Evolutionary conservation across 208 protist genomes (phyloP), one percentile per base, ranked within the genome.

Genomic region (Acanthamoeba sp.): DNA sequence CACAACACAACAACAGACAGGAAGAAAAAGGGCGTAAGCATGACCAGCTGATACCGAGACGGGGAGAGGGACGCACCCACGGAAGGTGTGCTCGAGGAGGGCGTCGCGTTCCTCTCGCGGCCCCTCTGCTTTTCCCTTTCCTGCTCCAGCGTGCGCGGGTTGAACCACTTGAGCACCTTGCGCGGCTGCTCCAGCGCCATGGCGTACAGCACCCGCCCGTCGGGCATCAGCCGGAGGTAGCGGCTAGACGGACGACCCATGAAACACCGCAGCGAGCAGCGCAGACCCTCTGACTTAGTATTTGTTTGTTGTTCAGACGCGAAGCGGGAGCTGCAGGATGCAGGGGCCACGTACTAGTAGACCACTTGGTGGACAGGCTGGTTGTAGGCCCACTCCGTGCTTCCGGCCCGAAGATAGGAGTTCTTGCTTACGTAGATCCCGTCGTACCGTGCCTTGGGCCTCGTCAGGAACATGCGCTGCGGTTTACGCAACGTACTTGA

Each of bases 151-250:
- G 38, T 50, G 4, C 78, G 85, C 36, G 57, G 48, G 42, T 91
- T 64, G 85, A 91, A 91, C 85, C 85, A 91, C 36, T 71, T 64
- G 85, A 91, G 85, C 57, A 52, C 85, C 32, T 91, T 91, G 48
- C 85, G 85, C 32, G 85, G 85, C 20, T 18, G n/a, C 32, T 91
- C 85, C 5, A 91, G 55, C 59, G 85, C 50, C 85, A 91, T 91
- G 20, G 85, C 59, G 38, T 91, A 91, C 20, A 73, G 34, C 55
- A 71, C 27, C 38, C 59, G 5, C 16, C 85, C 85, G 36, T 91
- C 85, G 2, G 85, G 85, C 57, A 91, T 38, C 34, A 91, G n/a
- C 6, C 85, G 85, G 7, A 91, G 27, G 50, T 91, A 91, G 20
- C 85, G 50, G 22, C 50, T 87, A 6, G 27, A 38, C n/a, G n/a